Base-by-base conservation (phyloP, 2,329 filamentous ascomycete genomes). In the Epichloe glyceriae region DNA sequence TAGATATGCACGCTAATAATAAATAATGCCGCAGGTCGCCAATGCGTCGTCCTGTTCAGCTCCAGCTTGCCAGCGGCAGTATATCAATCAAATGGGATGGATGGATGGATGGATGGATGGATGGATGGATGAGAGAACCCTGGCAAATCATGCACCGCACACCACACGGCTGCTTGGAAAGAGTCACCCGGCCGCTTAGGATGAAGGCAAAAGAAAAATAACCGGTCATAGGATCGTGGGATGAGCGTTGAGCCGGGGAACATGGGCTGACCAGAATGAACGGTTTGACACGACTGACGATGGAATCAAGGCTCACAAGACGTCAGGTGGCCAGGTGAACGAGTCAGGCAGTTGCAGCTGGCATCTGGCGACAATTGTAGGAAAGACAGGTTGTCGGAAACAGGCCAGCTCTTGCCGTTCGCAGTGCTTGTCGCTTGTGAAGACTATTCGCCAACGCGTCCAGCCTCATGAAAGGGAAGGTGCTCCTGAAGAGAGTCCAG, bases 21-120 rank as follows among this genome's bases (percentile, higher is more conserved):
- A 50, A 38, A 26, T 8, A 50, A 38, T 44, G 38, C 39, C 43
- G 49, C 30, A 43, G 20, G 49, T 50, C 38, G 49, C 49, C 49
- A 51, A 51, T 47, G 42, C 49, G 6, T 14, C 22, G 8, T 34
- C 40, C 15, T 39, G n/a, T 33, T 50, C 30, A 30, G 42, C 17
- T 19, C 30, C 8, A 30, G 30, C 30, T 30, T 30, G 30, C 8
- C 8, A 30, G 10, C 11, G 8, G 30, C 14, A 20, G 19, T 6
- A 15, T 22, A 39, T 17, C 19, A 7, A 39, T 40, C 6, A 34
- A 47, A 43, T 33, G 50, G 15, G 41, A 37, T 40, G 49, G 33
- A 26, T 26, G 42, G 33, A 41, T 6, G 20, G 20, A 22, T 1
- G 20, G 20, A 1, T 3, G 15, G 30, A 42, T 39, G 14, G 46